Percentiles rank a stretch among this genome's conserved stretches.
Conservation (phyloP, 2,329 filamentous ascomycete species). For the Lachnellula occidentalis region DNA sequence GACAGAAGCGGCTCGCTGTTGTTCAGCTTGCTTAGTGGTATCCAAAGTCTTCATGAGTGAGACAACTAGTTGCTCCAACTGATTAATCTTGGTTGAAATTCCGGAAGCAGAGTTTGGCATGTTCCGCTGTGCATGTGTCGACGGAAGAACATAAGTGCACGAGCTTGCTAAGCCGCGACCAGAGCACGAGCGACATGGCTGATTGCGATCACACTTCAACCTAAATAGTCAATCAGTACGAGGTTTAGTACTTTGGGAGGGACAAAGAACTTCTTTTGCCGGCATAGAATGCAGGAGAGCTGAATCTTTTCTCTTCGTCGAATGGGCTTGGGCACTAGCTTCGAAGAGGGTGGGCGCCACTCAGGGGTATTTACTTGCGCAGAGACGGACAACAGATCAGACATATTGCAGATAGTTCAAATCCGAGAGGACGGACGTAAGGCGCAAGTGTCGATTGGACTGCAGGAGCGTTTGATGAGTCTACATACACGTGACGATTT, state of each 20-base stretch:
- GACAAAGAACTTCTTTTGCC: conserved; percentile 7
- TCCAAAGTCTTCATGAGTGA: conserved; percentile 38
- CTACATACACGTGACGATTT: too few species aligned
- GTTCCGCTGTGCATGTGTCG: conserved; percentile 23
- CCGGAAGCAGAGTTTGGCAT: conserved; percentile 41
- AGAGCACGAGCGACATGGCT: conserved; percentile 46
- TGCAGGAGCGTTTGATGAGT: neutral
- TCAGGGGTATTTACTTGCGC: neutral
- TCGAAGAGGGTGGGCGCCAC: neutral
- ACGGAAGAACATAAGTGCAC: conserved; percentile 30
- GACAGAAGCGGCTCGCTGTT: neutral
- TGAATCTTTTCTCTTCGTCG: conserved; percentile 8
- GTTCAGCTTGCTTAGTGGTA: neutral
- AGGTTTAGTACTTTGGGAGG: neutral
- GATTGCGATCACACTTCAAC: conserved; percentile 45
- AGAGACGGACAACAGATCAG: neutral
- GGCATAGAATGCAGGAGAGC: conserved; percentile 11
- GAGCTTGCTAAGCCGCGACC: conserved; percentile 41
- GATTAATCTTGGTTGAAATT: conserved; percentile 47
- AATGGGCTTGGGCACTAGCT: neutral
- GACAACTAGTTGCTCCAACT: conserved; percentile 50
- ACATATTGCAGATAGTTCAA: neutral
- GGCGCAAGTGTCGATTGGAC: neutral
- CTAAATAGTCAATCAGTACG: neutral
- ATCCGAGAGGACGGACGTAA: neutral